Percentiles rank a stretch among this genome's conserved stretches.
These are phyloP conservation scores for Blechomonas ayalai DNA, from an alignment of 208 protist genomes.

Conservation along the genomic window DNA sequence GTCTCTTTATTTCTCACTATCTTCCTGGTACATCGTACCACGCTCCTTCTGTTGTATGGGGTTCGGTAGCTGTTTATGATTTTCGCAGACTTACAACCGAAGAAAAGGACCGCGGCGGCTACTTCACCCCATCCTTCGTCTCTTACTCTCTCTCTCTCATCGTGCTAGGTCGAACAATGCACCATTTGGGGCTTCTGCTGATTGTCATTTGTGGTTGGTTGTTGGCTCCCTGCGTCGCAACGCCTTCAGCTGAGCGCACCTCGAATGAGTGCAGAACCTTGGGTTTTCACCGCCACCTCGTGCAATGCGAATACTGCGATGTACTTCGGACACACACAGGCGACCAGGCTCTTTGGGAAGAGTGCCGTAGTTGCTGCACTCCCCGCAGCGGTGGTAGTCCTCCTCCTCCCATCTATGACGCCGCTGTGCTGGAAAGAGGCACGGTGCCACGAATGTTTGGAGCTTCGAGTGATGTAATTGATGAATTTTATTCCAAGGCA, in stretches of 20 bases:
- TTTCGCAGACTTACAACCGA: too few species aligned
- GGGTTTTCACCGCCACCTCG: slow-evolving; percentile 22
- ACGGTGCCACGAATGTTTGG: too few species aligned
- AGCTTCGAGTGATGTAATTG: too few species aligned
- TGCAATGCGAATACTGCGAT: slow-evolving; percentile 29
- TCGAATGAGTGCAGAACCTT: slow-evolving; percentile 28
- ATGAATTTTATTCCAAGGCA: too few species aligned
- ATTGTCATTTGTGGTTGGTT: not conserved
- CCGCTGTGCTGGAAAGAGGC: too few species aligned
- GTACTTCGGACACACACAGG: slow-evolving; percentile 31
- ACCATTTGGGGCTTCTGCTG: slow-evolving; percentile 1
- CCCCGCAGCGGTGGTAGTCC: too few species aligned
- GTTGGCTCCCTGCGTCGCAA: not conserved
- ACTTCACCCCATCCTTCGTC: slow-evolving; percentile 1
- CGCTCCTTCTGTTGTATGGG: too few species aligned
- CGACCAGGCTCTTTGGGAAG: slow-evolving; percentile 18
- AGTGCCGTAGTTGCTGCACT: slow-evolving; percentile 52
- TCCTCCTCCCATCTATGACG: too few species aligned
- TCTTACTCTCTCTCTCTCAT: slow-evolving; percentile 6
- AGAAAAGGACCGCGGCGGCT: not conserved
- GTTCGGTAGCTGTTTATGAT: too few species aligned
- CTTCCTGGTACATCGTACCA: too few species aligned
- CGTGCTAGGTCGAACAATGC: slow-evolving; percentile 1
- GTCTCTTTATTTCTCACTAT: too few species aligned
- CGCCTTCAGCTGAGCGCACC: not conserved